These are phyloP conservation scores for Solanum bukasovii DNA, from an alignment of 257 asterid genomes.

Conservation along the genomic window DNA sequence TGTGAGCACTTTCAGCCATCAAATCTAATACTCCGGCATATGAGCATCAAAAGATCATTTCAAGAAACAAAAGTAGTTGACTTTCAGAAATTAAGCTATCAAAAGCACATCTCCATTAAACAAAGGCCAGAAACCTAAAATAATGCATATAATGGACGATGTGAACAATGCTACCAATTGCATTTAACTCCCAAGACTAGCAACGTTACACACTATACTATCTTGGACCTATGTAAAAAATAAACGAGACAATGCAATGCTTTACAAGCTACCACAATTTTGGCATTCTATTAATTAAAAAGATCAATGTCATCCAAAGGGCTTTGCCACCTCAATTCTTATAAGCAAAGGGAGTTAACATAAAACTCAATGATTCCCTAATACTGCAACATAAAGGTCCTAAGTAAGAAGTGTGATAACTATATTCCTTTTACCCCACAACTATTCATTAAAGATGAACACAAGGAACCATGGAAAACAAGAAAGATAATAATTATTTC, in stretches of 20 bases:
- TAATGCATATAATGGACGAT: neutral
- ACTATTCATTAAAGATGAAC: neutral
- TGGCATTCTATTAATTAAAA: neutral
- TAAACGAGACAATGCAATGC: neutral
- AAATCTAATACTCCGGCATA: neutral
- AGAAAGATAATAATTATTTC: neutral
- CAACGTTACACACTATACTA: neutral
- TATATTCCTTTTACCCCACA: neutral
- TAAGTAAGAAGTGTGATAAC: neutral
- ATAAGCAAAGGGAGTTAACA: neutral
- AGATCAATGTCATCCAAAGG: neutral
- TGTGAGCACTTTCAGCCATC: neutral
- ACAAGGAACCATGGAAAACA: neutral
- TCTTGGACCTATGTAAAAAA: neutral
- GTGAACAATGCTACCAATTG: neutral
- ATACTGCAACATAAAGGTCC: neutral
- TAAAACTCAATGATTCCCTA: neutral
- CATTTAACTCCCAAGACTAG: neutral
- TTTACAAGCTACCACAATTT: neutral
- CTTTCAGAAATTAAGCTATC: neutral
- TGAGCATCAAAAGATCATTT: neutral
- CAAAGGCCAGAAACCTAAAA: neutral
- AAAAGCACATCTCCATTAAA: neutral
- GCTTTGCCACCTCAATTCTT: neutral
- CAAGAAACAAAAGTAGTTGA: neutral